Base-by-base conservation (phyloP, 495 filamentous ascomycete species). In the Penicillium ochrochloron region DNA sequence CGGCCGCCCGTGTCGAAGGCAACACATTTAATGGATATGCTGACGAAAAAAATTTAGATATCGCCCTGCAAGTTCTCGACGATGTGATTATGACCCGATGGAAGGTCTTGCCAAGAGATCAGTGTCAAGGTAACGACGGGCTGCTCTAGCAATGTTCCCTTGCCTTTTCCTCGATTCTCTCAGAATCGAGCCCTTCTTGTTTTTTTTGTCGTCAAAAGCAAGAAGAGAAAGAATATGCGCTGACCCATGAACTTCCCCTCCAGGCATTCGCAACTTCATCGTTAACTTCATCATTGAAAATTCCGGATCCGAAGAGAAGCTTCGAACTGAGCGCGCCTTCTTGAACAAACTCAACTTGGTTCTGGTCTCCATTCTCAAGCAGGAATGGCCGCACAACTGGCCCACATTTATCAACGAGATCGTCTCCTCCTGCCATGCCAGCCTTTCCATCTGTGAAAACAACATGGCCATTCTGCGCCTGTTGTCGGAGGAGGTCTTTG, bases 321-420 rank as follows among this genome's bases (percentile, higher is more conserved):
- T 97, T 41, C 88, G 88, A 67, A 80, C 82, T 59, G 88, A 99
- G 72, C 87, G 90, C 63, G 91, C 92, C 44, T 89, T 99, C 33
- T 76, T 99, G 70, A 98, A 97, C 83, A 98, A 99, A 81, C 86
- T 99, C 51, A 98, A 99, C 66, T 86, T 99, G 57, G 94, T 97
- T 25, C 89, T 99, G 58, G 92, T 99, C 66, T 96, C 92, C 39
- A 95, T 99, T 60, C 80, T 99, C 70, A 99, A 99, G 82, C 95
- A 99, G 78, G 95, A 99, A 77, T 99, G 95, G 95, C 95, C 95
- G n/a, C 94, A 97, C 75, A 95, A 98, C 81, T 99, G 95, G 95
- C 95, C 96, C 10, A 97, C 92, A 9, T 99, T 99, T 77, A 97
- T 98, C 85, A 98, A 97, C 78, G 95, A 99, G 84, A 98, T 99